Conservation (phyloP, 176 grass and related monocot genomes). For the Elaeis guineensis region DNA sequence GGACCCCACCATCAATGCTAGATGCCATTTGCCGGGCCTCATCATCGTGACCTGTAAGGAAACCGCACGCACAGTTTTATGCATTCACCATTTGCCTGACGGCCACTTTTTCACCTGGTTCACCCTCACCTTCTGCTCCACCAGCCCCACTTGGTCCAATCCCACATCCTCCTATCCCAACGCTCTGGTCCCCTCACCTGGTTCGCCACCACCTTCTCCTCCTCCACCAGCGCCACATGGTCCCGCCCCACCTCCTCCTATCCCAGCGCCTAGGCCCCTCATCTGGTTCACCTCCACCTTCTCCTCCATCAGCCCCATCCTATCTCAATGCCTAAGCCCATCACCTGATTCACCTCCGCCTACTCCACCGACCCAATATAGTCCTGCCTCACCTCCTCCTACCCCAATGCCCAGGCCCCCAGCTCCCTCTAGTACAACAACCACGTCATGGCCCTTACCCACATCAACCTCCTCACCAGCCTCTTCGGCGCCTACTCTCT, state of each 20-base stretch:
- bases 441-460: background rate
- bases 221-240: background rate
- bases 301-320: no score
- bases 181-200: background rate
- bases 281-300: no score
- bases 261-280: no score
- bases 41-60: no score
- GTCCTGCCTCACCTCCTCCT: slow-evolving; percentile 20
- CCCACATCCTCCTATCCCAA: background rate
- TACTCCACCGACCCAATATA: slow-evolving; percentile 31
- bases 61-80: no score
- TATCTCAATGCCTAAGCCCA: no score
- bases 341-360: no score
- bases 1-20: slow-evolving; percentile 66
- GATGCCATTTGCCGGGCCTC: no score
- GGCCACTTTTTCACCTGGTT: slow-evolving; percentile 66
- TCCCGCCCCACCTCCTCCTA: background rate
- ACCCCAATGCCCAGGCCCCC: slow-evolving; percentile 1
- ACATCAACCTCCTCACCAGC: background rate
- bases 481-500: background rate
- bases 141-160: no score
- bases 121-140: slow-evolving; percentile 13
- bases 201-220: background rate
- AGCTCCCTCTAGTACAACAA: slow-evolving; percentile 6
- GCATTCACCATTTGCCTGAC: slow-evolving; percentile 39